Percentiles rank a stretch among this genome's conserved stretches.
Conservation (phyloP, 2,329 filamentous ascomycete genomes). For the Tolypocladium guangdongense region DNA sequence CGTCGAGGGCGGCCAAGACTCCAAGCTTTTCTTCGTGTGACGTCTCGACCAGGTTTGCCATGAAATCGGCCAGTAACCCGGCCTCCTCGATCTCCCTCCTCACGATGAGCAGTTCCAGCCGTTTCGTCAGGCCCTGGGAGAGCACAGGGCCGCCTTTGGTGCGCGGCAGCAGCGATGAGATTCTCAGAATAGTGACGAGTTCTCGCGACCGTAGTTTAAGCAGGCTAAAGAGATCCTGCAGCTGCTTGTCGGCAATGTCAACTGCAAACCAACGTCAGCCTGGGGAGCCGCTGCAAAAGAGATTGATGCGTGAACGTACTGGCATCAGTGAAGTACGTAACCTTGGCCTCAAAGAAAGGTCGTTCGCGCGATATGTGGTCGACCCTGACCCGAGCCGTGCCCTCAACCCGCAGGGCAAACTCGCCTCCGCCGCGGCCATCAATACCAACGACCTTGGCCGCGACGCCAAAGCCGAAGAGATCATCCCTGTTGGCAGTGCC, state of each 20-base stretch:
- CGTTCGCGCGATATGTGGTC: conserved; percentile 57
- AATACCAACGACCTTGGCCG: conserved; percentile 67
- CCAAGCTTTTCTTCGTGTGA: conserved; percentile 85
- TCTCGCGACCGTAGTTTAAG: conserved; percentile 80
- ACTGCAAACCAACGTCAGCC: conserved; percentile 9
- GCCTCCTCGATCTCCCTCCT: conserved; percentile 75
- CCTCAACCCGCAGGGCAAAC: conserved; percentile 78
- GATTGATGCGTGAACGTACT: conserved; percentile 29
- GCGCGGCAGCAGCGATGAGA: conserved; percentile 74
- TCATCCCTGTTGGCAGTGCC: conserved; percentile 56
- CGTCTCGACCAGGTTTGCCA: conserved; percentile 84
- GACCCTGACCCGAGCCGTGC: conserved; percentile 64
- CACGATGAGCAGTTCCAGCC: conserved; percentile 78
- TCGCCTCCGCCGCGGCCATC: conserved; percentile 66
- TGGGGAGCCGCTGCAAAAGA: not conserved
- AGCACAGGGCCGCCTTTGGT: conserved; percentile 52
- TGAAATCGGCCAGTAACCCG: conserved; percentile 84
- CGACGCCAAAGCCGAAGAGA: conserved; percentile 72
- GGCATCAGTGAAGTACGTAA: conserved; percentile 60
- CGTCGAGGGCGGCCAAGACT: conserved; percentile 68
- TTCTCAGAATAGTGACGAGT: conserved; percentile 70
- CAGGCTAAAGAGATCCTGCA: conserved; percentile 62
- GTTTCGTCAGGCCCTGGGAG: conserved; percentile 74
- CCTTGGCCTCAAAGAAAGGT: conserved; percentile 77
- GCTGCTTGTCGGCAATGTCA: conserved; percentile 40